Evolutionary conservation across 2,329 filamentous ascomycete species (phyloP).

Genomic region (Daldinia sp.): DNA sequence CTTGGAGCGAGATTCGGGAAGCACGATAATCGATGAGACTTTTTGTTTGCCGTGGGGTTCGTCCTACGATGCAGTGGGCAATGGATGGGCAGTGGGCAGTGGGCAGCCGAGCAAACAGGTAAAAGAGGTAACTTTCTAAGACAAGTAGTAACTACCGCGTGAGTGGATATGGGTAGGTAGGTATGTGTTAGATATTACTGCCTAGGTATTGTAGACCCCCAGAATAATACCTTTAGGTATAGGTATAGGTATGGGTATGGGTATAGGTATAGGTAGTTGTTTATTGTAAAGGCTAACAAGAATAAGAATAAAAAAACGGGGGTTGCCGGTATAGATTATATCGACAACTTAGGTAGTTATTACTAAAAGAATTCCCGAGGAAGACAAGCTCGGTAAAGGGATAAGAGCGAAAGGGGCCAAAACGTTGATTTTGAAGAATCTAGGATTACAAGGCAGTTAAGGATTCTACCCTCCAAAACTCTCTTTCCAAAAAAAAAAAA

Average conservation of each 20-base stretch:
- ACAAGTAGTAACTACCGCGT: neutral
- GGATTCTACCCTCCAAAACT: conserved; percentile 27
- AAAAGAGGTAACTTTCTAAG: neutral
- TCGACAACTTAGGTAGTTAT: neutral
- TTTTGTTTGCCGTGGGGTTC: conserved; percentile 35
- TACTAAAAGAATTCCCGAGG: conserved; percentile 11
- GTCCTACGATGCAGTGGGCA: conserved; percentile 6
- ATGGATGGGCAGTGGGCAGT: neutral
- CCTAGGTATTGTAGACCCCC: neutral
- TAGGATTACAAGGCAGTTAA: too few relatives aligned
- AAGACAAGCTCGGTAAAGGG: conserved; percentile 19
- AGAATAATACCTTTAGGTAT: too few relatives aligned
- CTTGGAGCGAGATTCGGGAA: neutral
- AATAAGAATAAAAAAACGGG: conserved; percentile 2
- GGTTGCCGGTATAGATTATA: conserved; percentile 21
- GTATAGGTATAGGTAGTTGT: too few relatives aligned
- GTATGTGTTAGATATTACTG: neutral
- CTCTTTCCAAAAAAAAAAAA: conserved; percentile 9
- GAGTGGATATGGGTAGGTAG: neutral
- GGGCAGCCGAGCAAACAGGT: conserved; percentile 34
- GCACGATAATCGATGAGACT: conserved; percentile 18
- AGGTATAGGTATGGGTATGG: too few relatives aligned
- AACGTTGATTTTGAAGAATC: too few relatives aligned
- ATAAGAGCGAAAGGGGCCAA: too few relatives aligned
- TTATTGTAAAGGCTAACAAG: neutral